Evolutionary conservation across 1,139 yeast species (phyloP), one percentile per base, ranked within the genome.

Genomic region (Candida neerlandica): DNA sequence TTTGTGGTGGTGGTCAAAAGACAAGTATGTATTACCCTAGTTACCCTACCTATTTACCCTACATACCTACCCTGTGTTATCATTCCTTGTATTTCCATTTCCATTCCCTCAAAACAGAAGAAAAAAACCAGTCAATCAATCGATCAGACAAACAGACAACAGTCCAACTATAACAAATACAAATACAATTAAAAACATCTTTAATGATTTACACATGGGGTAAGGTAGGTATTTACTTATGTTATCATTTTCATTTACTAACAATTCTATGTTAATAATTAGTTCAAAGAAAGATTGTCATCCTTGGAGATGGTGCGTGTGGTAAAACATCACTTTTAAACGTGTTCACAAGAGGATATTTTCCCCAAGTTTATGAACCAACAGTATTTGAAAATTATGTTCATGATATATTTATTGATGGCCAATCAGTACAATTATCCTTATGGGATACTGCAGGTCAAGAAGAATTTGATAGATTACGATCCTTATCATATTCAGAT

Each of bases 361-460:
- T 94, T 71, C 99, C 99, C 9, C 97, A 94, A 64, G 98, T 94
- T 18, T 94, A 94, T 68, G 99, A 94, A 63, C 99, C 99, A 23
- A 94, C 99, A 0, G 98, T 94, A 33, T 94, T 94, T 69, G 99
- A 94, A 67, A 94, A 94, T 73, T 94, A 94, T 66, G 96, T 92
- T 51, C 99, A 94, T 70, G 99, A 94, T 66, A 92, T 94, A 56
- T 94, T 89, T 71, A 91, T 94, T 51, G 99, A 94, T 67, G 95
- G 95, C 44, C 92, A 90, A 67, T 91, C 95, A 46, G 89, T 94
- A 60, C 96, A 92, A 63, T 74, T 94, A 55, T 90, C 97, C 26
- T 76, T 94, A 50, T 94, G 99, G 99, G 99, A 94, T 66, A 94
- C 99, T 5, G 99, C 99, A 3, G 99, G 99, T 5, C 99, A 94